Evolutionary conservation across 2,329 filamentous ascomycete genomes (phyloP), one percentile per base, ranked within the genome.

Genomic region (Stenocarpella maydis): DNA sequence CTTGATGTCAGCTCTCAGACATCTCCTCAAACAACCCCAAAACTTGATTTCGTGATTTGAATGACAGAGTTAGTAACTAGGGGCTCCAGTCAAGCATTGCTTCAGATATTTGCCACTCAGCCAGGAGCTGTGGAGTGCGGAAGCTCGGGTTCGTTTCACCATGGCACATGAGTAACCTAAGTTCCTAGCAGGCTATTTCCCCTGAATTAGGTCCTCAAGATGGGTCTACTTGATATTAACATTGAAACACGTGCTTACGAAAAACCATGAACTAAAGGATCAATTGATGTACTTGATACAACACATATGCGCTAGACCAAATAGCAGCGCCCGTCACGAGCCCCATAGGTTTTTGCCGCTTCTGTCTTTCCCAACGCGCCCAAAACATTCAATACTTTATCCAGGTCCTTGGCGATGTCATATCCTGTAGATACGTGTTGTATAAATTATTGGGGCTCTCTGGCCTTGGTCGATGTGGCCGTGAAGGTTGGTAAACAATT

Each of bases 371-470:
- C 49, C 41, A 24, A 31, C 19, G 3, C 28, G n/a, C 43, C 21
- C 6, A 17, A 19, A 15, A 4, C 3, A 7, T 34, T n/a, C 21
- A 63, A 14, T 49, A 63, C 43, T 63, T 63, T 43, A 63, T 54
- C 21, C 37, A 34, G 5, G 65, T 45, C 21, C 34, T 39, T 17
- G 69, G 65, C 41, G 69, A 70, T 3, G 69, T 65, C 24, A 68
- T 52, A 12, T 70, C 69, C 24, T 70, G 69, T 3, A 68, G 37
- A 53, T 70, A 70, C 1, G 60, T 61, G 1, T 60, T 65, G 60
- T 68, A 70, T n/a, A 41, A n/a, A 14, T 68, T 28, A 21, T 68
- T 47, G 15, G 34, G 24, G 8, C 43, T 68, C 34, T 21, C 19
- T 10, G 31, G 21, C 34, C 15, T 28, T 8, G 58, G 34, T 26